Evolutionary conservation across 768 basidiomycete species (phyloP), one percentile per base, ranked within the genome.

Genomic region (Daedaleopsis nitida): DNA sequence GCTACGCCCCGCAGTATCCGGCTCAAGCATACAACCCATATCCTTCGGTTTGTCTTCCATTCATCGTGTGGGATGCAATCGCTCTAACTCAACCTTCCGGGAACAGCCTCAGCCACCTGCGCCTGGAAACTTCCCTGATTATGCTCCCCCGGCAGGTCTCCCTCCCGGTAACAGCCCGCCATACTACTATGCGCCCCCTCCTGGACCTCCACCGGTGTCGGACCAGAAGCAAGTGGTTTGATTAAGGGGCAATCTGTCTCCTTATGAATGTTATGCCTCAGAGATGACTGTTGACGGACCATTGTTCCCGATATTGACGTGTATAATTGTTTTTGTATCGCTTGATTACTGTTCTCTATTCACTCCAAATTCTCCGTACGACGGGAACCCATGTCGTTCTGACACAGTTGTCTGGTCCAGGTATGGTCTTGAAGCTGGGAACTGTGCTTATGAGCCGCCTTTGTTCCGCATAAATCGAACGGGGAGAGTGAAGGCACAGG

Each of bases 1-100:
- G 51, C 38, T 63, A 62, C 19, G 53, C 48, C 16, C 63, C 63
- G 23, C 64, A 67, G 50, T 65, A 65, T 37, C 66, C 66, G 9
- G 60, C 58, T 7, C 48, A 44, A 11, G n/a, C 62, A 8, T 55
- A 63, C 45, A 57, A 38, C 44, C 63, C 63, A 0, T 63, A 64
- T 23, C 37, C 63, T 27, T 59, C 60, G 48, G 66, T 67, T 5
- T 24, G 66, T 62, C 38, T 16, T 51, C 14, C 32, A 38, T 44
- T 24, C 43, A 42, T 9, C 38, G 14, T 23, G 12, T 43, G 2
- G 23, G 14, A 19, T 14, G n/a, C 53, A 24, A 35, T 14, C 9
- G 47, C 19, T n/a, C 45, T 24, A 49, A 21, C 27, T 27, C n/a
- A 21, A 17, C 21, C 42, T 16, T 4, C n/a, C 42, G 8, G 10